A percentile compares a stretch with the other conserved stretches of the same genome.
Conservation (phyloP, 2,329 filamentous ascomycete species). For the Magnaporthales sp. region DNA sequence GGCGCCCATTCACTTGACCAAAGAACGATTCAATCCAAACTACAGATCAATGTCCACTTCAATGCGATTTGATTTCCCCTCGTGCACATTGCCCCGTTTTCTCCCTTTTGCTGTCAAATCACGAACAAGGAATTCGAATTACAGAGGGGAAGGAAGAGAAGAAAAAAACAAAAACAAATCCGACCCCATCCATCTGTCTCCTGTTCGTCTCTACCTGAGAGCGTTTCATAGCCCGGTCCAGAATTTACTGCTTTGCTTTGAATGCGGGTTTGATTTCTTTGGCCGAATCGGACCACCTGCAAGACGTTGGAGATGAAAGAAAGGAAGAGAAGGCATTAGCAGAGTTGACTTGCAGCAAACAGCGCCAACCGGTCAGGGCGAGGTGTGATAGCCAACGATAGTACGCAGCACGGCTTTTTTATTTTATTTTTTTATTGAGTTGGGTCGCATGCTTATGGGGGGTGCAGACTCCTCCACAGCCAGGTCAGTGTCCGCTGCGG, state of each 20-base stretch:
- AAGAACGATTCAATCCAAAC: too few relatives aligned
- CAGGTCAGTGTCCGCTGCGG: not conserved
- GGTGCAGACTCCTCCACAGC: not conserved
- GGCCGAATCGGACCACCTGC: not conserved
- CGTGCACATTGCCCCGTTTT: not conserved
- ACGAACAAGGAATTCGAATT: not conserved
- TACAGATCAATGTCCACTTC: not conserved
- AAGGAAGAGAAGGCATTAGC: not conserved
- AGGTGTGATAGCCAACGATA: not conserved
- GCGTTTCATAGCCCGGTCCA: not conserved
- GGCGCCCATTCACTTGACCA: too few relatives aligned
- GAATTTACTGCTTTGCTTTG: not conserved
- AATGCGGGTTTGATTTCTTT: not conserved
- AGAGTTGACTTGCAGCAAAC: not conserved
- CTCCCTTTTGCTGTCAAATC: not conserved
- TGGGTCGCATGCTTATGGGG: not conserved
- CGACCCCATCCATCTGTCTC: not conserved
- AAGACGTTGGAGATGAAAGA: not conserved
- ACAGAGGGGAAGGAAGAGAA: not conserved
- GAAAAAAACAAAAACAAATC: not conserved
- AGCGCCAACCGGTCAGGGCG: not conserved
- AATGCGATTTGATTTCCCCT: not conserved
- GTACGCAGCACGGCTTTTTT: not conserved
- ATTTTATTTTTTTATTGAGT: too few relatives aligned
- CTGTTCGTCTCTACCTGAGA: not conserved